Conservation (phyloP, 2,329 filamentous ascomycete species). For the Apiospora kogelbergensis region DNA sequence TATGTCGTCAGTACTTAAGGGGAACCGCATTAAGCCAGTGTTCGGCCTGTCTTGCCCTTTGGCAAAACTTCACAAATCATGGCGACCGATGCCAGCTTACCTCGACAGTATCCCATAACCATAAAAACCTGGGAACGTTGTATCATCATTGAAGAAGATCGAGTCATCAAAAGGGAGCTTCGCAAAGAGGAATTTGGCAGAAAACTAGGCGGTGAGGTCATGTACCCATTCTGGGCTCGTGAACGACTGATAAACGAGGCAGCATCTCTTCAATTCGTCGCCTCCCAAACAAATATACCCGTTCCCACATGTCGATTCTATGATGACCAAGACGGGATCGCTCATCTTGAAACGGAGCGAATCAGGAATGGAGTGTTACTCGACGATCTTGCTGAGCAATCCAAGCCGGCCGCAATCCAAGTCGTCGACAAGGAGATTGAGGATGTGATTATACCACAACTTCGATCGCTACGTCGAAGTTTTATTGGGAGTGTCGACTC, state of each 20-base stretch:
- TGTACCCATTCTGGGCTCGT: too few relatives aligned
- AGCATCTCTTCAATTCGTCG: too few relatives aligned
- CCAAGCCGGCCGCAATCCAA: background rate
- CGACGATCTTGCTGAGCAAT: background rate
- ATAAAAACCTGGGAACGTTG: background rate
- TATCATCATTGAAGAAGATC: too few relatives aligned
- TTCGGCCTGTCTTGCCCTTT: background rate
- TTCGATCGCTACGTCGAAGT: background rate
- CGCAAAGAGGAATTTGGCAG: too few relatives aligned
- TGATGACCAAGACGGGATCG: background rate
- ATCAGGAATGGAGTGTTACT: background rate
- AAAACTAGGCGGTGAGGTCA: too few relatives aligned
- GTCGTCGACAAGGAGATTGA: background rate
- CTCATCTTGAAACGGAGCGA: background rate
- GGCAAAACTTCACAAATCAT: background rate
- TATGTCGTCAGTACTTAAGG: background rate
- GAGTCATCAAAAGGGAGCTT: too few relatives aligned
- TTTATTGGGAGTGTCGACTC: conserved; percentile 4
- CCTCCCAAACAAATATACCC: too few relatives aligned
- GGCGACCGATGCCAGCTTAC: background rate
- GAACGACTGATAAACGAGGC: too few relatives aligned
- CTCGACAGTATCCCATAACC: background rate
- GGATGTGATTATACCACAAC: background rate
- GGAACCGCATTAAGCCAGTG: background rate
- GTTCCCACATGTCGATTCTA: too few relatives aligned